Conservation (phyloP, 345 rosid genomes). For the Raphanus sativus region DNA sequence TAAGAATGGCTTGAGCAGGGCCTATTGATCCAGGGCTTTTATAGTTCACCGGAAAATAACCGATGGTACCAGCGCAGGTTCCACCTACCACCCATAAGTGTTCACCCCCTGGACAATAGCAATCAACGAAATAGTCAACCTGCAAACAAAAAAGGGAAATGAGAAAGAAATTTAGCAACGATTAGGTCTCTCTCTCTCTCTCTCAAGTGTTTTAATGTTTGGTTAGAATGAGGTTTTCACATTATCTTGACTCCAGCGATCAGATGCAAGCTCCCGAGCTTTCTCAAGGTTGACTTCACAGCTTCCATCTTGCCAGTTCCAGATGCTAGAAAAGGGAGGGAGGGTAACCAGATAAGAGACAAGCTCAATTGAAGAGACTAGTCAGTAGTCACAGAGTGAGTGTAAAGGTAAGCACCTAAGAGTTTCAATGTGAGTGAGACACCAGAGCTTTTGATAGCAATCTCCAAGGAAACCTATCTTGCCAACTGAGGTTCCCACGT, state of each 20-base stretch:
- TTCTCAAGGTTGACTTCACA: constrained; percentile 62
- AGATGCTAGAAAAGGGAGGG: constrained; percentile 46
- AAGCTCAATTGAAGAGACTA: not conserved
- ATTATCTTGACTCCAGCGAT: constrained; percentile 65
- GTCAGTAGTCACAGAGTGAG: not conserved
- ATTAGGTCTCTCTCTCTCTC: not conserved
- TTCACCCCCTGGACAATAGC: constrained; percentile 65
- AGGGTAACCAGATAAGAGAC: not conserved
- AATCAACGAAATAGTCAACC: constrained; percentile 95
- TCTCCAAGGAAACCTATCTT: constrained; percentile 84
- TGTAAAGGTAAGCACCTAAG: constrained; percentile 56
- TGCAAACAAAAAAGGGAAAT: constrained; percentile 31
- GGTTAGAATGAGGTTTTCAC: constrained; percentile 36
- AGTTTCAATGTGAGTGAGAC: constrained; percentile 90
- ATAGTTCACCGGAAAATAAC: constrained; percentile 76
- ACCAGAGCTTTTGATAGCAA: constrained; percentile 69
- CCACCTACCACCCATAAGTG: constrained; percentile 91
- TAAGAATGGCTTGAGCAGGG: constrained; percentile 69
- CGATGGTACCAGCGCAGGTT: constrained; percentile 65
- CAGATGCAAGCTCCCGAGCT: constrained; percentile 80
- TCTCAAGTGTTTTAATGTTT: not conserved
- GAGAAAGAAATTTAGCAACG: not conserved
- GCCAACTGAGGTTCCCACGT: constrained; percentile 82
- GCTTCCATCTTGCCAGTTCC: constrained; percentile 77
- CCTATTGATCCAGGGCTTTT: constrained; percentile 48